These are phyloP conservation scores for Mucor indicus DNA, from an alignment of 371 early-diverging fungal genomes.

Conservation along the genomic window DNA sequence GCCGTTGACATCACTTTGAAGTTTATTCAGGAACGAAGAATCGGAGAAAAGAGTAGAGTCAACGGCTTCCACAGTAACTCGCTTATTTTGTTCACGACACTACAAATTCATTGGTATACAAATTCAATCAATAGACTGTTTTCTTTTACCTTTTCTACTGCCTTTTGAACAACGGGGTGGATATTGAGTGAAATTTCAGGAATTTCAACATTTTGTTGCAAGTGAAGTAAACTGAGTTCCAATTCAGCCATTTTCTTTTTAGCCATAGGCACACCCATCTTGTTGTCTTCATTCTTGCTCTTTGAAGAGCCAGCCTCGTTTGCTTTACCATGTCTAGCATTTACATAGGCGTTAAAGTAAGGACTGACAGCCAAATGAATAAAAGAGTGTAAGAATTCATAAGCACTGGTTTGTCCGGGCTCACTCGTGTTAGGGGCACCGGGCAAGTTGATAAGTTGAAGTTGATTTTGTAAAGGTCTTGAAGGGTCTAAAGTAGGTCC, in stretches of 20 bases:
- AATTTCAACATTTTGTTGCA: constrained; percentile 98
- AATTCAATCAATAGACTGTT: not conserved
- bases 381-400: constrained; percentile 88
- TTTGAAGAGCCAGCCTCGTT: constrained; percentile 12
- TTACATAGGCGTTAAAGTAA: constrained; percentile 94
- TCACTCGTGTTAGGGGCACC: constrained; percentile 73
- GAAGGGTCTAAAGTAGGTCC: constrained; percentile 70
- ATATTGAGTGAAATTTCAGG: constrained; percentile 88
- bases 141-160: constrained; percentile 65
- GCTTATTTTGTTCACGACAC: constrained; percentile 62
- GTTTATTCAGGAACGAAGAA: constrained; percentile 85
- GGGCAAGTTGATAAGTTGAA: constrained; percentile 90
- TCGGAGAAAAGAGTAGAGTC: constrained; percentile 70
- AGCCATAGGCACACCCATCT: constrained; percentile 89
- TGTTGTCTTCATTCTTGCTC: constrained; percentile 77
- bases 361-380: constrained; percentile 94
- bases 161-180: constrained; percentile 80
- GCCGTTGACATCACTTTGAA: constrained; percentile 94
- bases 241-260: constrained; percentile 98
- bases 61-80: constrained; percentile 73
- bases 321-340: constrained; percentile 62
- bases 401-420: constrained; percentile 67
- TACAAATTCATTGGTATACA: constrained; percentile 11
- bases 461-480: constrained; percentile 74
- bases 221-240: constrained; percentile 88